Base-by-base conservation (phyloP, 2,329 filamentous ascomycete species). In the Colletotrichum lentis region DNA sequence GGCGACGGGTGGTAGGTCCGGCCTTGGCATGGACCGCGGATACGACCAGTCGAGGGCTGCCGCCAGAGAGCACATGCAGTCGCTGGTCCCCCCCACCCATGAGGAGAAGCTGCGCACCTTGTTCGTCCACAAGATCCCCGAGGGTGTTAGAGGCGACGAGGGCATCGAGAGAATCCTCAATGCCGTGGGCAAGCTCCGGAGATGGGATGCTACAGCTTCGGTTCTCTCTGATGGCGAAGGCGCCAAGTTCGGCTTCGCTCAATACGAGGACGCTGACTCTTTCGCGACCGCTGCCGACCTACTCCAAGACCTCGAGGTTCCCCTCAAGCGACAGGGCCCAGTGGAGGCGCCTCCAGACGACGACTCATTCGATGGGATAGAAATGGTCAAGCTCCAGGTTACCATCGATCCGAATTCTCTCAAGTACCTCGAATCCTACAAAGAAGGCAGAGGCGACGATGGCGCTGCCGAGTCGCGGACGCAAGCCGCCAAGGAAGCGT, bases 61-160 rank as follows among this genome's bases (percentile, higher is more conserved):
- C 71, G 81, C 89, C 65, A 84, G 91, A 58, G 91, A 95, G 73
- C 85, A 83, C 65, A 85, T 90, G 79, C 88, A 92, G 82, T 85
- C 90, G 35, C 82, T 96, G 37, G 86, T 92, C 16, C 94, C 94
- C 1, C 94, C 94, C 6, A 96, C 91, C 3, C 88, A 88, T 73
- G 96, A 99, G 76, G 96, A 99, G 78, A 93, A 97, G 71, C 85
- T 96, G 37, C 89, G 94, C 53, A 98, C 96, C 1, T 90, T 98
- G 65, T 97, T 97, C 74, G 85, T 99, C 37, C 91, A 93, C 71
- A 92, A 92, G 56, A 91, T 99, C 62, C 93, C 93, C 0, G 90
- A 93, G 63, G 91, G 92, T 20, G 81, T 90, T 37, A 89, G 91
- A 59, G 89, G 90, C 41, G 94, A 97, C 72, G 89, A 91, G 41